Conservation (phyloP, 768 basidiomycete species). For the Scleroderma bovista region DNA sequence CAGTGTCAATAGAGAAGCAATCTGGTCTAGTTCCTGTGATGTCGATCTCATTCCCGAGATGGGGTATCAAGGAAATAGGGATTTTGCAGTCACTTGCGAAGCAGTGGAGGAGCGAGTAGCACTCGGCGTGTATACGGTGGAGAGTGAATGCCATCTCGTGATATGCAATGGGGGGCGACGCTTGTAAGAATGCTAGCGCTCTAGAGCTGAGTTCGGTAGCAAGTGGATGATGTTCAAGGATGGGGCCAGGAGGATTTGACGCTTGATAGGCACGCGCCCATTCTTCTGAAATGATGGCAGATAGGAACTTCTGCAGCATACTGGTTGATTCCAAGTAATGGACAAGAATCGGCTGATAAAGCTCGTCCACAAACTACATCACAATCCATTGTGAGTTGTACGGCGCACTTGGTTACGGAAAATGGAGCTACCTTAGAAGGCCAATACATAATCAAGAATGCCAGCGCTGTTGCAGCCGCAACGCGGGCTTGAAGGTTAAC, state of each 20-base stretch:
- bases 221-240: constrained; percentile 53
- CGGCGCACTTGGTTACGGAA: neutral
- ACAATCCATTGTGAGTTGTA: neutral
- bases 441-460: constrained; percentile 65
- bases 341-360: constrained; percentile 68
- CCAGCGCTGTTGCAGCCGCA: constrained; percentile 71
- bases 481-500: constrained; percentile 74
- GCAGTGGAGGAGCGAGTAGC: constrained; percentile 70
- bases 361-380: constrained; percentile 45
- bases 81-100: constrained; percentile 88
- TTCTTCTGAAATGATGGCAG: constrained; percentile 85
- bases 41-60: constrained; percentile 72
- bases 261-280: constrained; percentile 67
- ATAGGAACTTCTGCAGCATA: constrained; percentile 85
- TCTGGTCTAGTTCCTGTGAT: constrained; percentile 57
- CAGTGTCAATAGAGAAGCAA: constrained; percentile 76
- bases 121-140: constrained; percentile 74
- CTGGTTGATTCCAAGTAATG: constrained; percentile 85
- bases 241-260: constrained; percentile 29
- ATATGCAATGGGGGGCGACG: constrained; percentile 69
- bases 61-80: constrained; percentile 70
- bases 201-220: constrained; percentile 65
- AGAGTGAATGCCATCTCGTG: constrained; percentile 87
- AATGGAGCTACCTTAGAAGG: constrained; percentile 43
- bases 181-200: constrained; percentile 70